phyloP scores from a whole-genome alignment of 2,329 filamentous ascomycete genomes.

The Cytospora paraplurivora region DNA sequence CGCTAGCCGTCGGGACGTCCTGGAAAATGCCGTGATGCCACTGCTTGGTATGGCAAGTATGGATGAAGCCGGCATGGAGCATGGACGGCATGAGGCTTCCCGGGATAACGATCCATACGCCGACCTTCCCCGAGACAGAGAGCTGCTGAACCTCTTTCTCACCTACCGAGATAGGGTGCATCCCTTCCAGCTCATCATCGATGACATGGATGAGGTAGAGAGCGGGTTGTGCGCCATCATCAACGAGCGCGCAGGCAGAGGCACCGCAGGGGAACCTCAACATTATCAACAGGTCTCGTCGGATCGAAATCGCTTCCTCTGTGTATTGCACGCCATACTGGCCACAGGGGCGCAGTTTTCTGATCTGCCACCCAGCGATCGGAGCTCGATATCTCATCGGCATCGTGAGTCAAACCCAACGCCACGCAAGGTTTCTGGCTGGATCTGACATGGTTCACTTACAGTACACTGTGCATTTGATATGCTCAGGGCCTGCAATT shows the following conservation, averaged over 20 bases:
- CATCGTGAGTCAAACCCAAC: neutral
- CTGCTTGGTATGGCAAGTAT: neutral
- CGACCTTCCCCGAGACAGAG: constrained; percentile 6
- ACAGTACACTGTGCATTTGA: constrained; percentile 13
- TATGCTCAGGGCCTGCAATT: constrained; percentile 9
- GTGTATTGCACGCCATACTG: constrained; percentile 13
- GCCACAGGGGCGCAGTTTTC: constrained; percentile 18
- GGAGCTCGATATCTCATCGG: neutral
- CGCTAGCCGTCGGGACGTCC: neutral
- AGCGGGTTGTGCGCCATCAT: constrained; percentile 6
- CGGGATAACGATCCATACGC: neutral
- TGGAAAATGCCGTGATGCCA: neutral
- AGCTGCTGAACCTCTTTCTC: constrained; percentile 9
- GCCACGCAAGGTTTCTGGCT: neutral
- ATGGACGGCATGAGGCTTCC: neutral
- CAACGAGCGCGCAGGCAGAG: neutral
- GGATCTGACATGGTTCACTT: neutral
- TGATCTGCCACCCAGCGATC: constrained; percentile 6
- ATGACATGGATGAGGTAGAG: constrained; percentile 13
- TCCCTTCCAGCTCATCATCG: constrained; percentile 9
- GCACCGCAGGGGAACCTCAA: neutral
- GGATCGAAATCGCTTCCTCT: neutral
- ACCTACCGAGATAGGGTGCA: constrained; percentile 11
- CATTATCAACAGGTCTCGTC: neutral
- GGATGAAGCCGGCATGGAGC: neutral